Conservation (phyloP, 129 eudicot species). For the Flaveria ramosissima region DNA sequence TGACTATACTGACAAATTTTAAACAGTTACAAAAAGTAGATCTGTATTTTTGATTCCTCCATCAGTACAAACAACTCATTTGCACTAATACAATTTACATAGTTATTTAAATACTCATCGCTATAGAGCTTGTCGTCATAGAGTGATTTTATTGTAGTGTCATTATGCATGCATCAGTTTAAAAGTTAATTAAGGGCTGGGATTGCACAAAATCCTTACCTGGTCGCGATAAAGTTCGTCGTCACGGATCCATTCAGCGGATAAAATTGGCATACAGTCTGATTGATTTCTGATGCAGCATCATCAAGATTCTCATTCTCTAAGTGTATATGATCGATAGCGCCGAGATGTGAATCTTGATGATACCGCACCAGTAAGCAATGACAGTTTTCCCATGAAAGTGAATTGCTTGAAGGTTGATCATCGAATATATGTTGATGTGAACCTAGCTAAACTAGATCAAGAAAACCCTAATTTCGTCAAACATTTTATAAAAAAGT, state of each 20-base stretch:
- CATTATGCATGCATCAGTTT: neutral
- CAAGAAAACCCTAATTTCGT: constrained; percentile 12
- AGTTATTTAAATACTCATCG: neutral
- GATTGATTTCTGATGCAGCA: constrained; percentile 34
- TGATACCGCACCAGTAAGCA: constrained; percentile 35
- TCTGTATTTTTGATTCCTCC: neutral
- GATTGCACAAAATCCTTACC: neutral
- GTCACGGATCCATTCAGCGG: neutral
- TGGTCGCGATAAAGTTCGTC: constrained; percentile 6
- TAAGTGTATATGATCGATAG: neutral
- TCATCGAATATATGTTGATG: neutral
- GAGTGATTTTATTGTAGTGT: too few species aligned
- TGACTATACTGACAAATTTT: constrained; percentile 1
- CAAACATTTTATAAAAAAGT: neutral
- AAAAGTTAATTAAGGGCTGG: neutral
- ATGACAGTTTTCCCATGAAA: constrained; percentile 20
- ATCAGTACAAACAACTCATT: neutral
- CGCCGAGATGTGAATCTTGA: constrained; percentile 36
- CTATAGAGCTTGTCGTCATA: too few species aligned
- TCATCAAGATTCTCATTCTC: constrained; percentile 36
- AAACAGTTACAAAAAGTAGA: neutral
- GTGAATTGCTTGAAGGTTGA: neutral
- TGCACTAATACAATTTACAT: neutral
- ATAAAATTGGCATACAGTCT: neutral
- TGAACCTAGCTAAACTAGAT: too few species aligned